Evolutionary conservation across 352 stramenopile species (phyloP).

Genomic region (Phytophthora sp.): DNA sequence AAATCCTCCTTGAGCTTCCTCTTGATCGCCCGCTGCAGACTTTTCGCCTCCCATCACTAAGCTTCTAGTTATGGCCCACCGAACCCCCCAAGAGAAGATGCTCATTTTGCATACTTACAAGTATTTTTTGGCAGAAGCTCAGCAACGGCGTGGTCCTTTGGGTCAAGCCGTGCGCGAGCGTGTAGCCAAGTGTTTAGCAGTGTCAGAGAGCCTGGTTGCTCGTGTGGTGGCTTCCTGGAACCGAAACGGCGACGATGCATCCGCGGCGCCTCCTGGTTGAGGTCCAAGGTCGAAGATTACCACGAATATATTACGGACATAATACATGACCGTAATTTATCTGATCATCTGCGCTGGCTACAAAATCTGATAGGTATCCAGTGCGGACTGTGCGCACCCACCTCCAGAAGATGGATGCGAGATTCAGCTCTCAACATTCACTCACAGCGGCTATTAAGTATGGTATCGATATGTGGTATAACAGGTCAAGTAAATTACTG

Average conservation of each 20-base stretch:
- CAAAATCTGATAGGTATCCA: not conserved
- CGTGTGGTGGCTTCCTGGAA: not conserved
- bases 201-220: not conserved
- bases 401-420: not conserved
- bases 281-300: constrained; percentile 1
- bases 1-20: constrained; percentile 13
- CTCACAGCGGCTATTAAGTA: no score
- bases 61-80: no score
- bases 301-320: not conserved
- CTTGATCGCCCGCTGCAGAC: constrained; percentile 26
- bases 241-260: not conserved
- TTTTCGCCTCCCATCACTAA: no score
- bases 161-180: not conserved
- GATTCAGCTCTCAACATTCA: no score
- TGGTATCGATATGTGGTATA: no score
- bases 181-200: no score
- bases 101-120: not conserved
- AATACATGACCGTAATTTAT: not conserved
- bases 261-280: not conserved
- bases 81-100: constrained; percentile 1
- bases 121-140: constrained; percentile 3
- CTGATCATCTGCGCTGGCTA: not conserved
- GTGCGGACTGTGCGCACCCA: not conserved
- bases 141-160: not conserved
- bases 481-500: no score